These are phyloP conservation scores for Trichosporon faecale DNA, from an alignment of 1,284 basidiomycete genomes.

Conservation along the genomic window DNA sequence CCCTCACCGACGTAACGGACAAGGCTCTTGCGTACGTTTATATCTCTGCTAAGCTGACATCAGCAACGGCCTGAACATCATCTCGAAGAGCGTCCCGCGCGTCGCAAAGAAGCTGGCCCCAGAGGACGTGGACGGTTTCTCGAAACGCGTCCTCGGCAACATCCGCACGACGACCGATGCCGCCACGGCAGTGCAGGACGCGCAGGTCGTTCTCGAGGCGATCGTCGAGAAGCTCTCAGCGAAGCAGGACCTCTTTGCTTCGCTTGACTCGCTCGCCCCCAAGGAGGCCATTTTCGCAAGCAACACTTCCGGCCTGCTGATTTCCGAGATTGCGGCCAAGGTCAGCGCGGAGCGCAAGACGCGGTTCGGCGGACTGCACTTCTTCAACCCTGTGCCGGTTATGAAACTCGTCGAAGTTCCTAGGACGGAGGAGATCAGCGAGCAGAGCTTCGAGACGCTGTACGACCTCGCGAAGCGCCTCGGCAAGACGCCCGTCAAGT, in stretches of 20 bases:
- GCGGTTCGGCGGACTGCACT: slow-evolving; percentile 57
- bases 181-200: slow-evolving; percentile 52
- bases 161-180: slow-evolving; percentile 57
- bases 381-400: slow-evolving; percentile 56
- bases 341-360: slow-evolving; percentile 44
- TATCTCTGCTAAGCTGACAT: slow-evolving; percentile 18
- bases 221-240: slow-evolving; percentile 59
- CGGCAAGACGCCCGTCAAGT: slow-evolving; percentile 57
- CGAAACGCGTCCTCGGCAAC: slow-evolving; percentile 51
- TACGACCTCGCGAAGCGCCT: slow-evolving; percentile 56
- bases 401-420: slow-evolving; percentile 62
- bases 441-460: slow-evolving; percentile 54
- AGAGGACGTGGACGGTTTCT: slow-evolving; percentile 49
- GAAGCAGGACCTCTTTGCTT: slow-evolving; percentile 58
- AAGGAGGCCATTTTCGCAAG: slow-evolving; percentile 54
- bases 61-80: slow-evolving; percentile 58
- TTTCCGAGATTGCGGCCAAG: slow-evolving; percentile 55
- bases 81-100: slow-evolving; percentile 56
- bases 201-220: slow-evolving; percentile 60
- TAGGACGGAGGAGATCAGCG: slow-evolving; percentile 54
- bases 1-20: slow-evolving; percentile 52
- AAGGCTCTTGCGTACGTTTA: slow-evolving; percentile 41
- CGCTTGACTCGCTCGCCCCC: slow-evolving; percentile 55
- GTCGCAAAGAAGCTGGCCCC: slow-evolving; percentile 56
- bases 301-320: slow-evolving; percentile 58